Evolutionary conservation across 768 basidiomycete genomes (phyloP).

Genomic region (Suillus ampliporus): DNA sequence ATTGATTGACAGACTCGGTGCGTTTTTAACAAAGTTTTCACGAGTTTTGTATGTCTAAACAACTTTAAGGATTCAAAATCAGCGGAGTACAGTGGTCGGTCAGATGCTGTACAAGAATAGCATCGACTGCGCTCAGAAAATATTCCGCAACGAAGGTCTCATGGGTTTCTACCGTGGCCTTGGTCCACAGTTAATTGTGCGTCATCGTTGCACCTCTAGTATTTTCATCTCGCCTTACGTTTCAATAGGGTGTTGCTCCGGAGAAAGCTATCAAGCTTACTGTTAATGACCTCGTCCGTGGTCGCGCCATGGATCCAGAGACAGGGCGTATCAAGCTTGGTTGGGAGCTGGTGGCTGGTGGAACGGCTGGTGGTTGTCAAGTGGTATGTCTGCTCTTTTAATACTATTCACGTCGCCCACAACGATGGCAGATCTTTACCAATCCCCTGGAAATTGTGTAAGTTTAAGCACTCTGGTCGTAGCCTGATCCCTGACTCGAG

Average conservation of each 20-base stretch:
- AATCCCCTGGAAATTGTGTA: constrained; percentile 98
- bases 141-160: constrained; percentile 93
- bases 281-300: constrained; percentile 90
- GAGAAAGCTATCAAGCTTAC: constrained; percentile 99
- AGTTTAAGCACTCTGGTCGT: constrained; percentile 26
- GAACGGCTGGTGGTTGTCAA: constrained; percentile 94
- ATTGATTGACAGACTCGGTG: constrained; percentile 60
- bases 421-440: constrained; percentile 78
- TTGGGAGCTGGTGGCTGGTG: constrained; percentile 96
- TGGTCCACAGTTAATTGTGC: constrained; percentile 90
- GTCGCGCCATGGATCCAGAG: constrained; percentile 87
- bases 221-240: constrained; percentile 16
- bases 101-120: constrained; percentile 98
- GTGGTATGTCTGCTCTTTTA: constrained; percentile 66
- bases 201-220: constrained; percentile 19
- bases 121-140: constrained; percentile 90
- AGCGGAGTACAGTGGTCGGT: constrained; percentile 94
- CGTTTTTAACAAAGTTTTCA: constrained; percentile 13
- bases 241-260: constrained; percentile 83
- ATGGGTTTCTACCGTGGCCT: constrained; percentile 97
- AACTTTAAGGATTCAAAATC: constrained; percentile 87
- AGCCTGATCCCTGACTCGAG: constrained; percentile 5
- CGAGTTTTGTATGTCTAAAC: constrained; percentile 13
- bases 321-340: constrained; percentile 90
- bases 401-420: constrained; percentile 13